These are phyloP conservation scores for Yamadazyma sp. DNA, from an alignment of 1,139 yeast genomes.

Conservation along the genomic window DNA sequence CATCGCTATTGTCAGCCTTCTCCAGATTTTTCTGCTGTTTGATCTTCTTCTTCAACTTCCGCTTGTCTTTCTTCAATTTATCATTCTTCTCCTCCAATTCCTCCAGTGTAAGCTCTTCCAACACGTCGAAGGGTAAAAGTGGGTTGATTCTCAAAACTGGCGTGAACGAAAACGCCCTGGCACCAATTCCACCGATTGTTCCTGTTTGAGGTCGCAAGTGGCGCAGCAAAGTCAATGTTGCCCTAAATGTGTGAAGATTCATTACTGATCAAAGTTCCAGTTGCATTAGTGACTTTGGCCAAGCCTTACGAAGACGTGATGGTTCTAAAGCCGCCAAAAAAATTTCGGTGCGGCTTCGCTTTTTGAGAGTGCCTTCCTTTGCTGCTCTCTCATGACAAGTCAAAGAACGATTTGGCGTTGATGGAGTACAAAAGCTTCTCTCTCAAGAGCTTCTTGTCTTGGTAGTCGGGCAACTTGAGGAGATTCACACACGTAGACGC, in stretches of 20 bases:
- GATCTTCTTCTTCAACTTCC: constrained; percentile 22
- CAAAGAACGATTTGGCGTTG: constrained; percentile 82
- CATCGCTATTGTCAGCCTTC: constrained; percentile 9
- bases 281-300: not conserved
- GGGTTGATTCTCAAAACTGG: constrained; percentile 23
- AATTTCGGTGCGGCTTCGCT: not conserved
- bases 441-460: constrained; percentile 54
- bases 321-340: not conserved
- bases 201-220: not conserved
- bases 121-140: constrained; percentile 31
- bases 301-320: not conserved
- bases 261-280: too few species aligned
- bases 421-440: constrained; percentile 75
- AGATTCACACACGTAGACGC: constrained; percentile 92
- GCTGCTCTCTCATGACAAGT: constrained; percentile 46
- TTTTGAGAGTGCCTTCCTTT: not conserved
- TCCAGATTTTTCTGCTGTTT: constrained; percentile 16
- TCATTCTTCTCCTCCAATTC: constrained; percentile 30
- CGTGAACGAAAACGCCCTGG: not conserved
- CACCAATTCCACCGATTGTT: not conserved
- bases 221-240: not conserved
- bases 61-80: constrained; percentile 26
- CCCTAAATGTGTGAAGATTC: too few species aligned
- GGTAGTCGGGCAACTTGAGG: constrained; percentile 81
- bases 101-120: constrained; percentile 30